A percentile compares a stretch with the other conserved stretches of the same genome.
phyloP scores from a whole-genome alignment of 164 flowering plant genomes.

The Berberis vulgaris region DNA sequence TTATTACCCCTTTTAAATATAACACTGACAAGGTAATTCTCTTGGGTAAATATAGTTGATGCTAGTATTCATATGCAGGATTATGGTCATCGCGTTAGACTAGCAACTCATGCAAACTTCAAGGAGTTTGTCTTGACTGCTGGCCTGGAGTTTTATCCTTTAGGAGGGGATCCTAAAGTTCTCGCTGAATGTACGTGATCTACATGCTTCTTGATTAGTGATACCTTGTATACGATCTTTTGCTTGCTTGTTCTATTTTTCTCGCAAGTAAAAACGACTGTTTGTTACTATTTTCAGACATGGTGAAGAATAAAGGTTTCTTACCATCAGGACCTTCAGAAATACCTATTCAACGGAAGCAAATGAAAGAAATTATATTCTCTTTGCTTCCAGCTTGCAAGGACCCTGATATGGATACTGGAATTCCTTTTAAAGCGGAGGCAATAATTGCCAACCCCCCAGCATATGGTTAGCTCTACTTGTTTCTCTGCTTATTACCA shows the following conservation, averaged over 20 bases:
- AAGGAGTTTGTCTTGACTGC: slow-evolving; percentile 94
- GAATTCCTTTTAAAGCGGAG: slow-evolving; percentile 84
- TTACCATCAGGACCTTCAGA: slow-evolving; percentile 99
- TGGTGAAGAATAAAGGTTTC: slow-evolving; percentile 99
- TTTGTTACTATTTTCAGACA: slow-evolving; percentile 44
- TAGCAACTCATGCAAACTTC: slow-evolving; percentile 96
- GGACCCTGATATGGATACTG: slow-evolving; percentile 76
- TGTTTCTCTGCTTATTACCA: slow-evolving; percentile 10
- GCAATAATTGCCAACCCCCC: slow-evolving; percentile 99
- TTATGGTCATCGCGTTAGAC: slow-evolving; percentile 96
- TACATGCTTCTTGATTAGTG: neutral
- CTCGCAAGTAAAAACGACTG: neutral
- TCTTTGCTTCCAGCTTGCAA: slow-evolving; percentile 90
- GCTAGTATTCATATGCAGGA: slow-evolving; percentile 49
- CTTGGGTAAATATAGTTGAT: slow-evolving; percentile 2
- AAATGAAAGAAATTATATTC: slow-evolving; percentile 81
- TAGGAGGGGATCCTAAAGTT: slow-evolving; percentile 98
- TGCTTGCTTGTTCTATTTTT: neutral
- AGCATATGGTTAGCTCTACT: slow-evolving; percentile 61
- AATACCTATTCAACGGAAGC: slow-evolving; percentile 85
- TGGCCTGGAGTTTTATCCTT: slow-evolving; percentile 93
- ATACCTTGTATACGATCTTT: neutral
- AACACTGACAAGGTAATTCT: neutral
- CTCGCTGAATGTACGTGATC: slow-evolving; percentile 85
- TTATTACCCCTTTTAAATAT: neutral